These are phyloP conservation scores for Suillus ampliporus DNA, from an alignment of 768 basidiomycete species.

Conservation along the genomic window DNA sequence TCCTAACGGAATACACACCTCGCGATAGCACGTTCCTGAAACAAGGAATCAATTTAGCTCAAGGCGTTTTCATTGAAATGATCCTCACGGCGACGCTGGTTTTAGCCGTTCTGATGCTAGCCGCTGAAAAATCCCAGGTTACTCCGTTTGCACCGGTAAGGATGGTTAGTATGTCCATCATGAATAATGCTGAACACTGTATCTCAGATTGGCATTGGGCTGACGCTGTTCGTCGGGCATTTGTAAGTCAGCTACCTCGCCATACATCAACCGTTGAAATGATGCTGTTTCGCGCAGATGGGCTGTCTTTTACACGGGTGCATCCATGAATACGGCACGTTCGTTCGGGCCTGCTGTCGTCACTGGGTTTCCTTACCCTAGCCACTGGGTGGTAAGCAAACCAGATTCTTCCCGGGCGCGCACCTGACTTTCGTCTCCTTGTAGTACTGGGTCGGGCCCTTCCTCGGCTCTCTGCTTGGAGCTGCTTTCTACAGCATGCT, in stretches of 20 bases:
- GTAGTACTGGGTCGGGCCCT: constrained; percentile 76
- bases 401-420: neutral
- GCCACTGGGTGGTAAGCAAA: constrained; percentile 66
- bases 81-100: constrained; percentile 66
- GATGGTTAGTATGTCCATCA: neutral
- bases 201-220: constrained; percentile 62
- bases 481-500: constrained; percentile 60
- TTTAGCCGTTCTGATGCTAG: constrained; percentile 70
- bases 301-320: constrained; percentile 66
- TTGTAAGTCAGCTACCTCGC: constrained; percentile 46
- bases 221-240: constrained; percentile 67
- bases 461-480: constrained; percentile 66
- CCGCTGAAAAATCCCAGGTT: constrained; percentile 68
- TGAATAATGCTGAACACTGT: neutral
- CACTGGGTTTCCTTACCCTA: constrained; percentile 53
- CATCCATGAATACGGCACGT: constrained; percentile 70
- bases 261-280: neutral
- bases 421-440: constrained; percentile 9
- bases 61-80: constrained; percentile 75
- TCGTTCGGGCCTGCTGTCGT: constrained; percentile 73
- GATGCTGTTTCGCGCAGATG: constrained; percentile 43
- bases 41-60: constrained; percentile 52
- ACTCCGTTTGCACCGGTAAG: constrained; percentile 71
- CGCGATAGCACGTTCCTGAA: constrained; percentile 51
- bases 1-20: neutral